Base-by-base conservation (phyloP, 352 stramenopile species). In the Globisporangium radiosum region DNA sequence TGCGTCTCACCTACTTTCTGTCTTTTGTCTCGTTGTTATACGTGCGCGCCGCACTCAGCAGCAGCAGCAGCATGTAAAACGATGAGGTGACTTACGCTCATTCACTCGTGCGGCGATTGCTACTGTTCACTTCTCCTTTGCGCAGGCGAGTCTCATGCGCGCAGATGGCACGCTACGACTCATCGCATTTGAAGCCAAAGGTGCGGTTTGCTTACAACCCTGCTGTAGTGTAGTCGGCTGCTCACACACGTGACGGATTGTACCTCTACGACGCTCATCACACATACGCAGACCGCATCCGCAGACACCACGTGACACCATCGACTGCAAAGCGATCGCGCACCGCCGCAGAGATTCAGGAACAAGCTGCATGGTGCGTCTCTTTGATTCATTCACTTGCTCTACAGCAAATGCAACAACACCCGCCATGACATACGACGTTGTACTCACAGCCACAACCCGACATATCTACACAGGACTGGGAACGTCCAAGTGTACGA, bases 101-200 rank as follows among this genome's bases (percentile, higher is more conserved):
- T 3, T 33, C 25, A 33, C 25, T 33, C 25, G 25, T 33, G 25
- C 25, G 25, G 25, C 25, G 25, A 33, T 33, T 33, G 25, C 25
- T 33, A 33, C 25, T 33, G 25, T 33, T 33, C 25, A 33, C 25
- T 33, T 33, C 25, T 33, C 25, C 25, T 0, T 64, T 14, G 6
- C 43, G 15, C 14, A 79, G 70, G 52, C 54, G n/a, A 25, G 64
- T 17, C 60, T 81, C 9, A 62, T 64, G 48, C 57, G 68, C 37
- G 55, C 54, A 7, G 65, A 78, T 65, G 72, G 72, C 48, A 69
- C 36, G 47, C 76, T 71, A 8, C 76, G 84, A 1, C 33, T 90
- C 13, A 52, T 92, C 38, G 75, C 76, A 7, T 92, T 92, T 47
- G 82, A 92, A 68, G 82, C 82, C 0, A 92, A 90, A 84, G 78